phyloP scores from a whole-genome alignment of 1,284 basidiomycete genomes.

The Takashimella koratensis region DNA sequence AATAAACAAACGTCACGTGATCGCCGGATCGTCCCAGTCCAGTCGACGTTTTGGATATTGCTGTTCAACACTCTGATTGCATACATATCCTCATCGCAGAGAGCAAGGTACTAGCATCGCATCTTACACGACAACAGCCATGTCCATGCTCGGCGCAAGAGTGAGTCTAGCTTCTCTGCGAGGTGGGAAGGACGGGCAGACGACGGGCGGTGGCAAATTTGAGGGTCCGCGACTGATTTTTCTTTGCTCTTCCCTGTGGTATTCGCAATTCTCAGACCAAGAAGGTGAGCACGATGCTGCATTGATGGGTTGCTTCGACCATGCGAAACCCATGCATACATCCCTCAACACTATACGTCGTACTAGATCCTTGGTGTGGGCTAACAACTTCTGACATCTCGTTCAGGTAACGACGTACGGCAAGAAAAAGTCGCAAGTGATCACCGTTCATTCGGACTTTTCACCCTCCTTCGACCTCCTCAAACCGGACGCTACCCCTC shows the following conservation, averaged over 20 bases:
- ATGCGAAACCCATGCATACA: too few relatives aligned
- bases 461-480: constrained; percentile 6
- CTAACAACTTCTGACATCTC: not conserved
- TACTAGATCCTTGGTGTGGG: too few relatives aligned
- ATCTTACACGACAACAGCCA: too few relatives aligned
- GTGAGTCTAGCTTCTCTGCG: constrained; percentile 17
- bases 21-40: not conserved
- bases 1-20: not conserved
- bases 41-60: too few relatives aligned
- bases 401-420: constrained; percentile 46
- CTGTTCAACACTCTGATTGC: too few relatives aligned
- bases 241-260: not conserved
- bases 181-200: not conserved
- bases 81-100: too few relatives aligned
- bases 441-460: constrained; percentile 34
- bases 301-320: too few relatives aligned
- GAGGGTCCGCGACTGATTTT: constrained; percentile 34
- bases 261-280: constrained; percentile 29
- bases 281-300: constrained; percentile 39
- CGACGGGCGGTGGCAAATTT: not conserved
- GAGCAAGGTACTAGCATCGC: too few relatives aligned
- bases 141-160: constrained; percentile 29
- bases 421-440: constrained; percentile 37
- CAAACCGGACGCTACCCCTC: not conserved
- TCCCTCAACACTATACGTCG: too few relatives aligned